Conservation (phyloP, 2,329 filamentous ascomycete genomes). For the Colletotrichum tanaceti region DNA sequence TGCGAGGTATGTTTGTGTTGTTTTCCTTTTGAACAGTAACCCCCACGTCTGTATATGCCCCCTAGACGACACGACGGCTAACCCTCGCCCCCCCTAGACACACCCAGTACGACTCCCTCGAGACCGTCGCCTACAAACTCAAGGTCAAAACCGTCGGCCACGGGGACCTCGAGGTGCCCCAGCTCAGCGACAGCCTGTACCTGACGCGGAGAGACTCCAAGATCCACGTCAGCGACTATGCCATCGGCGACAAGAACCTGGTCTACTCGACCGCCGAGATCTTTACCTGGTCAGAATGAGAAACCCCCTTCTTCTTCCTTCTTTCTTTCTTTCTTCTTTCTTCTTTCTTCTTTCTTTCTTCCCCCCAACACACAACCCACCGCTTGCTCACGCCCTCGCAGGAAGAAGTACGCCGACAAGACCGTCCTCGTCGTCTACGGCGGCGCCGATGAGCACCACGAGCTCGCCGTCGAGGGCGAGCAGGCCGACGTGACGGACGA, state of each 20-base stretch:
- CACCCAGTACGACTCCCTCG: slow-evolving; percentile 66
- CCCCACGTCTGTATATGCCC: too few species aligned
- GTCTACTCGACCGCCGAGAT: slow-evolving; percentile 75
- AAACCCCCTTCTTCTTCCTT: too few species aligned
- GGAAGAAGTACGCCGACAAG: slow-evolving; percentile 68
- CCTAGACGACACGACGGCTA: neutral
- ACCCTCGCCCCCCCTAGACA: slow-evolving; percentile 60
- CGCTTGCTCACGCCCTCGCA: neutral
- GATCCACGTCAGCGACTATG: slow-evolving; percentile 73
- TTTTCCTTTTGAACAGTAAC: too few species aligned
- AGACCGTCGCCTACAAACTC: slow-evolving; percentile 69
- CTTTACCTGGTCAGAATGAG: slow-evolving; percentile 63
- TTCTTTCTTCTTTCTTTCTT: too few species aligned
- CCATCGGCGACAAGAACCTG: slow-evolving; percentile 66
- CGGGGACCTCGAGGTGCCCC: slow-evolving; percentile 66
- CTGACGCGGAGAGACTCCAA: slow-evolving; percentile 71
- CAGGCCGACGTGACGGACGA: slow-evolving; percentile 18
- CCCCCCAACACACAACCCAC: fast-evolving
- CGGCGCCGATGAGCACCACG: slow-evolving; percentile 68
- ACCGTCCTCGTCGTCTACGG: slow-evolving; percentile 71
- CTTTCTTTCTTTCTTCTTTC: too few species aligned
- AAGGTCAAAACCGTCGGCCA: slow-evolving; percentile 63
- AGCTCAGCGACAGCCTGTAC: slow-evolving; percentile 63
- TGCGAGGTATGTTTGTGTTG: slow-evolving; percentile 35
- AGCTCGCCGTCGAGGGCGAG: slow-evolving; percentile 59